These are phyloP conservation scores for Verbascum thapsus DNA, from an alignment of 257 asterid species.

Conservation along the genomic window DNA sequence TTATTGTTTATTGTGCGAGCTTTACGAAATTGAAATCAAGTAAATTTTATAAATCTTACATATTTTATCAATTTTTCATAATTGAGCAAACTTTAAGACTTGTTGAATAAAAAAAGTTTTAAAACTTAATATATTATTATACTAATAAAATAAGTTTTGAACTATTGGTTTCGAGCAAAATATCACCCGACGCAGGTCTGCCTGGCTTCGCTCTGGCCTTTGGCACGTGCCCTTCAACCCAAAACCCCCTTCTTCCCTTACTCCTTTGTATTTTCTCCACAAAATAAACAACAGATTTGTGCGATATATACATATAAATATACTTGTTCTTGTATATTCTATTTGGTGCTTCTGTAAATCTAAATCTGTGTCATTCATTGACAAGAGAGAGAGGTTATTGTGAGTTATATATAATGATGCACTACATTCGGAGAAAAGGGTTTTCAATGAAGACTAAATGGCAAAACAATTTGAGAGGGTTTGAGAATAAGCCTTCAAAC, in stretches of 20 bases:
- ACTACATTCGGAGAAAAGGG: conserved; percentile 42
- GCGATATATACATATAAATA: neutral
- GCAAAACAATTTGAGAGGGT: conserved; percentile 38
- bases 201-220: no score
- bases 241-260: conserved; percentile 5
- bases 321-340: neutral
- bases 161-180: no score
- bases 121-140: no score
- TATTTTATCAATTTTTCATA: no score
- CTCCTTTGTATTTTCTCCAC: neutral
- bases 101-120: no score
- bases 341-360: neutral
- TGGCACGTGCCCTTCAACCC: conserved; percentile 24
- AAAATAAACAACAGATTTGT: neutral
- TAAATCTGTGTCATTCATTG: neutral
- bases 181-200: no score
- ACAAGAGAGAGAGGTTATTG: conserved; percentile 17
- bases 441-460: conserved; percentile 47
- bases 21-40: no score
- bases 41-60: no score
- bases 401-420: conserved; percentile 31
- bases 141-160: no score
- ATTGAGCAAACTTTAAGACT: no score
- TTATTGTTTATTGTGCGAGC: no score
- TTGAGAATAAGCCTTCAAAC: conserved; percentile 33